Percentiles rank a stretch among this genome's conserved stretches.
Conservation (phyloP, 2,329 filamentous ascomycete genomes). For the Phaeosphaeria sp. region DNA sequence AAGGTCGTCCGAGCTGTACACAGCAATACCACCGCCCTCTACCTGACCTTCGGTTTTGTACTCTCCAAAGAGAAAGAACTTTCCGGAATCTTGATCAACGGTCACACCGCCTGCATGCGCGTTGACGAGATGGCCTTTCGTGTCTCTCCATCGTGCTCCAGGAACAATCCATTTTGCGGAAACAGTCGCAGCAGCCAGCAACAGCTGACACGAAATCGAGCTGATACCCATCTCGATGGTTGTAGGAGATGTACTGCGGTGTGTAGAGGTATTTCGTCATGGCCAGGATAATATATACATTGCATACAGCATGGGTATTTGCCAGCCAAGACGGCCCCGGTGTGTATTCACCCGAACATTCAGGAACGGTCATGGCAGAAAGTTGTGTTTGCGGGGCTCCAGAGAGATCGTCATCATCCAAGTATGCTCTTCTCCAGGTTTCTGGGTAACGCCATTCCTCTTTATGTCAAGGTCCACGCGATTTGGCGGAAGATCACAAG, state of each 20-base stretch:
- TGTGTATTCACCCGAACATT: conserved; percentile 27
- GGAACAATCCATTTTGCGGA: conserved; percentile 66
- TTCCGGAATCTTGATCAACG: conserved; percentile 59
- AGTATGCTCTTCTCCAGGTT: conserved; percentile 28
- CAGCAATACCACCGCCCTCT: conserved; percentile 66
- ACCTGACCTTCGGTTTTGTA: conserved; percentile 64
- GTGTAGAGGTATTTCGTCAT: conserved; percentile 1
- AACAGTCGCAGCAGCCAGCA: conserved; percentile 29
- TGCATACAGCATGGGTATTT: conserved; percentile 14
- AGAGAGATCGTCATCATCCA: conserved; percentile 18
- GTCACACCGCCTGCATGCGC: conserved; percentile 66
- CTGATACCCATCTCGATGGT: conserved; percentile 23
- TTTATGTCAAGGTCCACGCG: conserved; percentile 6
- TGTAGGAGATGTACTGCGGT: conserved; percentile 3
- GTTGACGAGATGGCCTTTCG: conserved; percentile 65
- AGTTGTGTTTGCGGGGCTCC: conserved; percentile 31
- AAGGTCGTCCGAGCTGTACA: conserved; percentile 64
- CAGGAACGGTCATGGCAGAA: conserved; percentile 21
- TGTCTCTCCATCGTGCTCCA: conserved; percentile 67
- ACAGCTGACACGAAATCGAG: conserved; percentile 24
- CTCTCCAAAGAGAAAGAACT: conserved; percentile 68
- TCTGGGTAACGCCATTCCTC: conserved; percentile 14
- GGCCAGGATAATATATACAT: conserved; percentile 25
- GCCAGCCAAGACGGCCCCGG: conserved; percentile 35
- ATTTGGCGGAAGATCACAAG: conserved; percentile 26